phyloP scores from a whole-genome alignment of 2,329 filamentous ascomycete genomes.

The Ceratocystis destructans region DNA sequence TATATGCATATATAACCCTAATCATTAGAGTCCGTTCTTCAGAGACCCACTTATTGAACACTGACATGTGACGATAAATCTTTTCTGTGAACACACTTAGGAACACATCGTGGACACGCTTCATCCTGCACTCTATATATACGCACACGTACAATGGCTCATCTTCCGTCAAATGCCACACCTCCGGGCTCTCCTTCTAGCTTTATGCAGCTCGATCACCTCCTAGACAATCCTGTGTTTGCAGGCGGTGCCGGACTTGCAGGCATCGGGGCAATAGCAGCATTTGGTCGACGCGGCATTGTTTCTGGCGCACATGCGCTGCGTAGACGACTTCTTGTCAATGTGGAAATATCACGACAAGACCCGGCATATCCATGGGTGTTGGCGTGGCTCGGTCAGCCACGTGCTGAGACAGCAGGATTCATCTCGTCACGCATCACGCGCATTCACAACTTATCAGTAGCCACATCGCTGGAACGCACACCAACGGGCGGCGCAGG shows the following conservation, averaged over 20 bases:
- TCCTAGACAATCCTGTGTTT: constrained; percentile 51
- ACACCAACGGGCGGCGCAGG: constrained; percentile 46
- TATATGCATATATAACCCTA: background rate
- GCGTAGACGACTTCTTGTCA: constrained; percentile 75
- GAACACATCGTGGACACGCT: background rate
- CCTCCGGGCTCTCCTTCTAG: constrained; percentile 2
- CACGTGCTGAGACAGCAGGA: constrained; percentile 47
- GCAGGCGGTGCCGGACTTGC: constrained; percentile 78
- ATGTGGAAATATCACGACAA: constrained; percentile 88
- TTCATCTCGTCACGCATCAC: constrained; percentile 46
- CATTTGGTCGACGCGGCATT: constrained; percentile 65
- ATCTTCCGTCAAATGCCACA: background rate
- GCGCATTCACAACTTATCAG: constrained; percentile 45
- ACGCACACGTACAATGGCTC: background rate
- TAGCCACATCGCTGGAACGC: constrained; percentile 41
- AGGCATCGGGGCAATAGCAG: constrained; percentile 67
- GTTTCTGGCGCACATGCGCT: constrained; percentile 60
- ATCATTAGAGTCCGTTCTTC: background rate
- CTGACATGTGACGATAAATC: background rate
- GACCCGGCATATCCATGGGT: constrained; percentile 93
- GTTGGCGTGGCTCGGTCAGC: constrained; percentile 81
- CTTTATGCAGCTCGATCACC: constrained; percentile 24
- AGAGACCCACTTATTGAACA: background rate
- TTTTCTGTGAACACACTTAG: background rate
- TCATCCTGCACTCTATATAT: background rate